Base-by-base conservation (phyloP, 306 rosid genomes). In the cucumber (Cucumis sativus) region DNA sequence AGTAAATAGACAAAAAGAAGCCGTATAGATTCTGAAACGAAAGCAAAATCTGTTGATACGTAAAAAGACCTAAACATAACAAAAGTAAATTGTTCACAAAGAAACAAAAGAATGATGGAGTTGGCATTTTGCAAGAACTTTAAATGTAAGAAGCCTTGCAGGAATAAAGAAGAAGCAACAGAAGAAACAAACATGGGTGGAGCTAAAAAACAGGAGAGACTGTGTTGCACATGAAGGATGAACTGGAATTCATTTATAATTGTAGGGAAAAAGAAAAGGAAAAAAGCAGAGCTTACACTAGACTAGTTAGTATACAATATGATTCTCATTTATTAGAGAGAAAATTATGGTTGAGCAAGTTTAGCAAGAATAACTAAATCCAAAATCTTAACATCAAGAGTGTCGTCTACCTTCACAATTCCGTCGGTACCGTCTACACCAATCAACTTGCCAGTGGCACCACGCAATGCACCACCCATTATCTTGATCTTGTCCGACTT, bases 391-490 rank as follows among this genome's bases (percentile, higher is more conserved):
- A 96, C 99, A 78, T 96, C 99, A 45, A 92, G 84, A 2, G 99
- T 92, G 79, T 87, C 97, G 59, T 96, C 99, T 83, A 92, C 89
- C 82, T 92, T 96, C 58, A 96, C 99, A 80, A 96, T 96, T 35
- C 99, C 99, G 66, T 96, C 99, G 14, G 93, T 92, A 35, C 98
- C 99, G 77, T 96, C 99, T 21, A 96, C 96, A 79, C 99, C 99
- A 21, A 96, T 96, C 86, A 96, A 89, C 88, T 96, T 96, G 64
- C 99, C 99, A 0, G 98, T 92, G 74, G 92, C 80, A 77, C 99
- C 99, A 2, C 99, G 96, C 57, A 92, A 52, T 33, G 91, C 79
- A 18, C 99, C 98, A 23, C 91, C 97, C 92, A 91, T 88, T 63
- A 96, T 92, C 84, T 96, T 96, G 68, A 96, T 87, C 76, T 89